Percentiles rank a stretch among this genome's conserved stretches.
These are phyloP conservation scores for Nicotiana attenuata DNA, from an alignment of 257 asterid species.

Conservation along the genomic window DNA sequence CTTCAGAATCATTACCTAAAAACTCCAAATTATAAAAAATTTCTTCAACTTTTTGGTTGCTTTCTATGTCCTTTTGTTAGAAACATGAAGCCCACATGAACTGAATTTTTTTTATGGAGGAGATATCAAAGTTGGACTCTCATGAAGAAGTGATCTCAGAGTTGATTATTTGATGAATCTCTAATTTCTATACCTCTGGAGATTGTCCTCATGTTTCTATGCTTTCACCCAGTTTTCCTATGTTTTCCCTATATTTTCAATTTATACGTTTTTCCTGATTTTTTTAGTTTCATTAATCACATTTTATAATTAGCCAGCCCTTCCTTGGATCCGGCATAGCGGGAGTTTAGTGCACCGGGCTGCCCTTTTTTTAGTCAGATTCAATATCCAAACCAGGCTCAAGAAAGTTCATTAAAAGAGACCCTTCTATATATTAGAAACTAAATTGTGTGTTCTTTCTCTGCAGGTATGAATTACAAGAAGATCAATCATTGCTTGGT, in stretches of 20 bases:
- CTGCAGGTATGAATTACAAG: constrained; percentile 73
- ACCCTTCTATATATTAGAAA: background rate
- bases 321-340: no score
- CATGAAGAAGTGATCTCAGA: background rate
- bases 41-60: background rate
- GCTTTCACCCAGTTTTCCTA: background rate
- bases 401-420: background rate
- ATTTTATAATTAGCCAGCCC: background rate
- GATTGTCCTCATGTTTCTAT: background rate
- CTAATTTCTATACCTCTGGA: background rate
- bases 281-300: background rate
- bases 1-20: background rate
- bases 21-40: background rate
- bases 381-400: background rate
- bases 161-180: background rate
- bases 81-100: background rate
- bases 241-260: background rate
- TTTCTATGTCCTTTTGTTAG: background rate
- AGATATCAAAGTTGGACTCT: background rate
- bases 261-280: background rate
- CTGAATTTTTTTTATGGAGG: background rate
- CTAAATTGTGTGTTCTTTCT: background rate
- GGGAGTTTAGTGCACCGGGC: no score
- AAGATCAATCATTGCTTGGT: constrained; percentile 72
- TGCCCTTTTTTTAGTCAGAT: background rate